Conservation (phyloP, 2,329 filamentous ascomycete species). For the Sporothrix inflata region DNA sequence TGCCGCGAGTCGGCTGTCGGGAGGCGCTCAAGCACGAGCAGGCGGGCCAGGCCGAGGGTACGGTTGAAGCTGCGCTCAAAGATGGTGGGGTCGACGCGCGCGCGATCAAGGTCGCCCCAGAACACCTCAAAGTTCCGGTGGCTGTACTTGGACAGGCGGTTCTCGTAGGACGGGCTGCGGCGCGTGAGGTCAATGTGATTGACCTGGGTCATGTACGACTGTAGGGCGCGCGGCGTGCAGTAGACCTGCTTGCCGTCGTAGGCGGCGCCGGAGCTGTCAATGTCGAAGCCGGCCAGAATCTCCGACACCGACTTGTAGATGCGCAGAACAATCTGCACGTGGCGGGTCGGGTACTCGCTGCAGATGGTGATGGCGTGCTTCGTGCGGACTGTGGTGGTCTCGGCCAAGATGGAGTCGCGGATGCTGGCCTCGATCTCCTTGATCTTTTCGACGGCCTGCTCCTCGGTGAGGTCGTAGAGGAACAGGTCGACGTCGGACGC, state of each 20-base stretch:
- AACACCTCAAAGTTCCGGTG: slow-evolving; percentile 83
- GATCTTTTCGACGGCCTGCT: slow-evolving; percentile 81
- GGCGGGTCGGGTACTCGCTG: slow-evolving; percentile 79
- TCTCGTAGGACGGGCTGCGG: slow-evolving; percentile 85
- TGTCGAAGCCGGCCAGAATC: slow-evolving; percentile 86
- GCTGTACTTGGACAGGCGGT: slow-evolving; percentile 82
- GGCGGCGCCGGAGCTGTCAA: slow-evolving; percentile 80
- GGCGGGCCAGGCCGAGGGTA: slow-evolving; percentile 75
- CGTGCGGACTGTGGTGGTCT: slow-evolving; percentile 81
- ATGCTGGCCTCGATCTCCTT: slow-evolving; percentile 77
- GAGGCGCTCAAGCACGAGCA: slow-evolving; percentile 78
- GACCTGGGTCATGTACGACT: slow-evolving; percentile 78
- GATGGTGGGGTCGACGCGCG: slow-evolving; percentile 81
- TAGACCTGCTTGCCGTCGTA: slow-evolving; percentile 83
- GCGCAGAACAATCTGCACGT: slow-evolving; percentile 80
- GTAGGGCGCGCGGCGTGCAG: slow-evolving; percentile 74
- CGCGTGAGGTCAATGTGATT: slow-evolving; percentile 80
- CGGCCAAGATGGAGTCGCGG: slow-evolving; percentile 75
- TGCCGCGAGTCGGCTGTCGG: slow-evolving; percentile 71
- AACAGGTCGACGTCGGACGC: slow-evolving; percentile 89
- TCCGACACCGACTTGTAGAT: slow-evolving; percentile 84
- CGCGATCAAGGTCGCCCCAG: slow-evolving; percentile 74
- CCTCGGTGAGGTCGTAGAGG: slow-evolving; percentile 76
- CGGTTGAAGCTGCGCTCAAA: slow-evolving; percentile 79
- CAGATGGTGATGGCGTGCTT: slow-evolving; percentile 85